Base-by-base conservation (phyloP, 2,329 filamentous ascomycete species). In the Xenoacremonium recifei region DNA sequence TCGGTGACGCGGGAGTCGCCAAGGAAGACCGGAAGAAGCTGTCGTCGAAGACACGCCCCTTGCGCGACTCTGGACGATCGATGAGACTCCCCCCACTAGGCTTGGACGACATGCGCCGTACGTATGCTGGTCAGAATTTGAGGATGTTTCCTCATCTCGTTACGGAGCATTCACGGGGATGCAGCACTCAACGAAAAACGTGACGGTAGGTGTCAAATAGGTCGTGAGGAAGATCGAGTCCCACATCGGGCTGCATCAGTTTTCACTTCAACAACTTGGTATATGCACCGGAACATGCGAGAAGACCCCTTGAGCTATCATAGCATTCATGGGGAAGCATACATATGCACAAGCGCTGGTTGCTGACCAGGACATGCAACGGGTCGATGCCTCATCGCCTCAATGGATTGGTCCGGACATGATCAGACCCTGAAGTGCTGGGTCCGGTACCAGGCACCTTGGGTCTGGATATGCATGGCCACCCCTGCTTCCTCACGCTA, bases 11-110 rank as follows among this genome's bases (percentile, higher is more conserved):
- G 37, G 48, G 45, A 48, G 45, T 49, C 44, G 42, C 52, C 50
- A 58, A 54, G 52, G 54, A 57, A 57, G 52, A 46, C 46, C 53
- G 56, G 57, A 56, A 51, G 54, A 57, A 57, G 51, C 45, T 56
- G 44, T 58, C 45, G 47, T 44, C 45, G 47, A 48, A 54, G 40
- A 44, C 25, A 44, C 47, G 36, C 40, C 37, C 45, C 42, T 35
- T 39, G 25, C 19, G n/a, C 11, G 16, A 17, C 20, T 23, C 30
- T 33, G 40, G 23, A 37, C 18, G 35, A 17, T 21, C 20, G 17
- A 18, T 6, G 25, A 27, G 29, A 13, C 29, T 21, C 37, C 21
- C 21, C 21, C 23, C 21, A 35, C 17, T 19, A 21, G n/a, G 19
- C n/a, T 11, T 15, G 23, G n/a, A n/a, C n/a, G n/a, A n/a, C n/a